These are phyloP conservation scores for Diaporthe citri DNA, from an alignment of 2,329 filamentous ascomycete genomes.

Conservation along the genomic window DNA sequence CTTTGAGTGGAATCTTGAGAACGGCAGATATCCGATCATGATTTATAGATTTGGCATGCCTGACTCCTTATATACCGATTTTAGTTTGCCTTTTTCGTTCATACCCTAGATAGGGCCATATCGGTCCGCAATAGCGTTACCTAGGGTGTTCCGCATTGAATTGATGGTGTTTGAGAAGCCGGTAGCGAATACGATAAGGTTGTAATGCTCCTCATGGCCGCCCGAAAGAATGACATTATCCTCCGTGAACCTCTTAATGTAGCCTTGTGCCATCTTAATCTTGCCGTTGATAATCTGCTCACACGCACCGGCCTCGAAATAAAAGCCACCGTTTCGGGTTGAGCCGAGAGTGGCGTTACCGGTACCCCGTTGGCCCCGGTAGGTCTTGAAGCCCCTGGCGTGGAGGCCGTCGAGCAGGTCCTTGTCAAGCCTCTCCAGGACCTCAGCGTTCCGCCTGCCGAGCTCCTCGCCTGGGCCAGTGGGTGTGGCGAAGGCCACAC, in stretches of 20 bases:
- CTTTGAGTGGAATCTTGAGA: constrained; percentile 72
- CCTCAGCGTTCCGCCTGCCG: constrained; percentile 67
- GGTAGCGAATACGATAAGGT: constrained; percentile 75
- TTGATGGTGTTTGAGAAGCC: constrained; percentile 50
- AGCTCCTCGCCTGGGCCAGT: constrained; percentile 77
- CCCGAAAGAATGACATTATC: constrained; percentile 58
- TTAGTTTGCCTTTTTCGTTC: constrained; percentile 67
- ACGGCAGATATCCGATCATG: constrained; percentile 72
- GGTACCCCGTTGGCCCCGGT: constrained; percentile 57
- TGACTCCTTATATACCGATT: constrained; percentile 68
- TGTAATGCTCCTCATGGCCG: constrained; percentile 62
- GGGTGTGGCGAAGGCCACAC: constrained; percentile 76
- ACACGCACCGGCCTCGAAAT: constrained; percentile 42
- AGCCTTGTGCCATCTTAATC: constrained; percentile 57
- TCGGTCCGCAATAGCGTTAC: constrained; percentile 70
- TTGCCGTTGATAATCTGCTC: constrained; percentile 52
- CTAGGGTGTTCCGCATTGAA: constrained; percentile 54
- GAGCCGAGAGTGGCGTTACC: constrained; percentile 80
- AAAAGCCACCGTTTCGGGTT: constrained; percentile 61
- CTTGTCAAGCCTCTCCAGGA: constrained; percentile 55
- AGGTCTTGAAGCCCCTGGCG: constrained; percentile 64
- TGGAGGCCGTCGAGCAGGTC: constrained; percentile 58
- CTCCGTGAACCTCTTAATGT: constrained; percentile 59
- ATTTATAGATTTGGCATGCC: constrained; percentile 76
- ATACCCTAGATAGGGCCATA: constrained; percentile 73